Conservation (phyloP, 2,329 filamentous ascomycete genomes). For the Fusarium odoratissimum region DNA sequence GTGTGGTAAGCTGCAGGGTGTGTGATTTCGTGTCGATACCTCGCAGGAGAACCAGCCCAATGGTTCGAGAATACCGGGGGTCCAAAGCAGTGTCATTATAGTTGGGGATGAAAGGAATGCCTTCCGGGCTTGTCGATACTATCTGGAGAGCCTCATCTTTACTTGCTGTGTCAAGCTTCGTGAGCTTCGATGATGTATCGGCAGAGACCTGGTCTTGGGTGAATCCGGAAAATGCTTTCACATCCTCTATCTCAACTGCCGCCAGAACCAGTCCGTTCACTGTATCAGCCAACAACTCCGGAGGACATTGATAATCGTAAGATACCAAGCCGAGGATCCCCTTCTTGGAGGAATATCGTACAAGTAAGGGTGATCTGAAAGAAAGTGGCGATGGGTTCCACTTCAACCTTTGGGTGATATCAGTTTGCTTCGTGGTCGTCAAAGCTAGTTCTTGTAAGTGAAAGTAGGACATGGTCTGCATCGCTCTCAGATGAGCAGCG, state of each 20-base stretch:
- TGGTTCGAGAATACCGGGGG: slow-evolving; percentile 66
- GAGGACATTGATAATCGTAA: slow-evolving; percentile 72
- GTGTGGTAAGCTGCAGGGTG: slow-evolving; percentile 73
- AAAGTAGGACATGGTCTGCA: slow-evolving; percentile 87
- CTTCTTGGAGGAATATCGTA: slow-evolving; percentile 65
- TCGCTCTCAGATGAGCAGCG: slow-evolving; percentile 73
- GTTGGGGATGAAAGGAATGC: slow-evolving; percentile 72
- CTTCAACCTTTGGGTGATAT: slow-evolving; percentile 32
- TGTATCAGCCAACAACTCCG: slow-evolving; percentile 69
- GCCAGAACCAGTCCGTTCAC: slow-evolving; percentile 79
- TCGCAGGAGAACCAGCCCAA: slow-evolving; percentile 77
- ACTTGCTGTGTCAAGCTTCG: slow-evolving; percentile 21
- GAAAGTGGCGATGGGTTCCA: slow-evolving; percentile 70
- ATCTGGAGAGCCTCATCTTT: neutral
- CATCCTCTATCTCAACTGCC: slow-evolving; percentile 70
- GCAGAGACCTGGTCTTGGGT: neutral
- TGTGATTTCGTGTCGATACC: slow-evolving; percentile 69
- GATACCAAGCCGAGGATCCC: slow-evolving; percentile 75
- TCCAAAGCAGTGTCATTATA: slow-evolving; percentile 65
- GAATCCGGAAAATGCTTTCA: slow-evolving; percentile 58
- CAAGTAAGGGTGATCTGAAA: slow-evolving; percentile 67
- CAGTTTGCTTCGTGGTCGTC: slow-evolving; percentile 12
- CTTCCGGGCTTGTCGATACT: slow-evolving; percentile 54
- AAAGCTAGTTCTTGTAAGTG: slow-evolving; percentile 57
- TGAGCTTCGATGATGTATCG: slow-evolving; percentile 24